Evolutionary conservation across 2,329 filamentous ascomycete genomes (phyloP).

Genomic region (Colletotrichum sp.): DNA sequence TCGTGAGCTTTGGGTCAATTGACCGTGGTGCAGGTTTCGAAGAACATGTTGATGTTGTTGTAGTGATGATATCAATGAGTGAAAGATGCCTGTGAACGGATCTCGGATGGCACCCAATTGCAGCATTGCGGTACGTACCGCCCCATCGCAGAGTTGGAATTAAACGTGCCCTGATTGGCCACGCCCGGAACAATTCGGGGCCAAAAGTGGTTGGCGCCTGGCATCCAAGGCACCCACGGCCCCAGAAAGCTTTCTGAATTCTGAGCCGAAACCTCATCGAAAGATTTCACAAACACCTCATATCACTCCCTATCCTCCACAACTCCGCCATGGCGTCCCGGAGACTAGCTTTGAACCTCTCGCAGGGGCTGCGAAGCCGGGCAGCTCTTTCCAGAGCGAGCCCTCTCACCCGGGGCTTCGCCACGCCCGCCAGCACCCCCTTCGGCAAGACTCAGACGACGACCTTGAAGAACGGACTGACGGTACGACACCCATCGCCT

Average conservation of each 20-base stretch:
- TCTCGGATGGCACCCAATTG: neutral
- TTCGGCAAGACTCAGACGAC: conserved; percentile 92
- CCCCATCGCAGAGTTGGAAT: neutral
- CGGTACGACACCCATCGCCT: conserved; percentile 61
- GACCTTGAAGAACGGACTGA: conserved; percentile 96
- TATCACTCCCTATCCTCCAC: conserved; percentile 51
- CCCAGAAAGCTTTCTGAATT: conserved; percentile 47
- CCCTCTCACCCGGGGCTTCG: conserved; percentile 84
- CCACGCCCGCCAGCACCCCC: conserved; percentile 73
- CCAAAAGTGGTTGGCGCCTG: conserved; percentile 40
- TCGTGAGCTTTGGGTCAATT: neutral
- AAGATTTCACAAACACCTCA: conserved; percentile 64
- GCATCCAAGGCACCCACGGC: conserved; percentile 45
- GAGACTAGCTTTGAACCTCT: conserved; percentile 94
- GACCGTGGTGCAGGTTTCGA: neutral
- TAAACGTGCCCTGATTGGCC: conserved; percentile 36
- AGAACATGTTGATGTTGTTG: neutral
- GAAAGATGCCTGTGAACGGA: neutral
- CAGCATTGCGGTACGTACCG: neutral
- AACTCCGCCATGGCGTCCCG: conserved; percentile 85
- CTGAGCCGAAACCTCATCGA: conserved; percentile 41
- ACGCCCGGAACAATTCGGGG: conserved; percentile 41
- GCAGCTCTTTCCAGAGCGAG: conserved; percentile 80
- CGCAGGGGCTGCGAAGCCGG: conserved; percentile 87
- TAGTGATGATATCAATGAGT: neutral